Conservation (phyloP, 352 stramenopile genomes). For the Globisporangium nodosum region DNA sequence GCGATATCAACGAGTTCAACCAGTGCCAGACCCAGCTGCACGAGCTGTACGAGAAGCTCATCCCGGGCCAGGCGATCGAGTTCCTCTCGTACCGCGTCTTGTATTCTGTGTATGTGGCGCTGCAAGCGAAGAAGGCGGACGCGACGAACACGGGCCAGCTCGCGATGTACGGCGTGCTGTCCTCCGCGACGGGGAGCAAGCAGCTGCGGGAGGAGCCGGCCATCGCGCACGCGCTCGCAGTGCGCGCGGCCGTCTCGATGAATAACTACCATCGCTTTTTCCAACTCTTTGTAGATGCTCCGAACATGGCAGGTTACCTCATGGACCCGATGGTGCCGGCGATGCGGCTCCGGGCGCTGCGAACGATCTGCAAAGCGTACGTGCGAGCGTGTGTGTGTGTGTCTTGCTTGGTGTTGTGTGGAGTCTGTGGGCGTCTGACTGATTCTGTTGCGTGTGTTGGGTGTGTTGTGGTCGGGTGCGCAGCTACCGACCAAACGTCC, state of each 20-base stretch:
- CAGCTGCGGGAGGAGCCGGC: conserved; percentile 45
- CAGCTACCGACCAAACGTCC: conserved; percentile 71
- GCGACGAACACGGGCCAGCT: conserved; percentile 74
- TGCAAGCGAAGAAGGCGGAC: conserved; percentile 84
- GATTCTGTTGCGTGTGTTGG: conserved; percentile 3
- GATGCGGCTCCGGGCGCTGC: conserved; percentile 75
- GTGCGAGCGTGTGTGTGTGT: conserved; percentile 13
- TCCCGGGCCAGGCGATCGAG: conserved; percentile 71
- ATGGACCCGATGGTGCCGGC: conserved; percentile 85
- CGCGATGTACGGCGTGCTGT: conserved; percentile 80
- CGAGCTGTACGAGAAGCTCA: conserved; percentile 79
- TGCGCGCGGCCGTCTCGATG: conserved; percentile 74
- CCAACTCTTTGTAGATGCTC: conserved; percentile 78
- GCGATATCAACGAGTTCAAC: conserved; percentile 97
- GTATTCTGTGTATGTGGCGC: conserved; percentile 87
- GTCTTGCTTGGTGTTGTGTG: neutral
- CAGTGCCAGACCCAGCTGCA: conserved; percentile 89
- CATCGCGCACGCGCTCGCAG: conserved; percentile 65
- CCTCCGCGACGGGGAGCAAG: conserved; percentile 31
- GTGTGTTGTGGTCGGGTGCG: conserved; percentile 6
- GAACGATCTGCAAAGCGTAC: conserved; percentile 87
- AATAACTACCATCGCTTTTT: conserved; percentile 90
- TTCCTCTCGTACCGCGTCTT: conserved; percentile 88
- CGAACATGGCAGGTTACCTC: conserved; percentile 88
- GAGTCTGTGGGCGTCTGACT: conserved; percentile 5